Conservation (phyloP, 257 asterid genomes). For the Solanum dulcamara region DNA sequence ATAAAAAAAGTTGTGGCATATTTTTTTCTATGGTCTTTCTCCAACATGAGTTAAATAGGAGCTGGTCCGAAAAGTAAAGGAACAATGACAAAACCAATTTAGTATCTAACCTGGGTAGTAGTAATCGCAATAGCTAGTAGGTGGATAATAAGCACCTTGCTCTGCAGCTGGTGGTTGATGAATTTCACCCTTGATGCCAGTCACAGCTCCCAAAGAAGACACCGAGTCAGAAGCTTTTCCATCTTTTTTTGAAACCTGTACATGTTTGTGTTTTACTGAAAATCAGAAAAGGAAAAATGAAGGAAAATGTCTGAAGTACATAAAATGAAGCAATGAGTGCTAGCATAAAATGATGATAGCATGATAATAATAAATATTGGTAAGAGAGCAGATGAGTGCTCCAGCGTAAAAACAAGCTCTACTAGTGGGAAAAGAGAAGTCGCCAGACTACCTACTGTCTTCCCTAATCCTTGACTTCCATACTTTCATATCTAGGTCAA, state of each 20-base stretch:
- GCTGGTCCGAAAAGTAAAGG: background rate
- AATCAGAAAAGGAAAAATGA: background rate
- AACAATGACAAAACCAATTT: background rate
- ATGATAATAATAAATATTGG: background rate
- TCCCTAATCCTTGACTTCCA: background rate
- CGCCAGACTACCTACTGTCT: background rate
- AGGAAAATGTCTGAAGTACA: background rate
- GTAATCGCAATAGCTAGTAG: slow-evolving; percentile 46
- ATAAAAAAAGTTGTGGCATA: background rate
- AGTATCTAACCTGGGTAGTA: slow-evolving; percentile 48
- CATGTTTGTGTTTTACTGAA: background rate
- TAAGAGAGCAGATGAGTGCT: background rate
- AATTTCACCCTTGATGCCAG: slow-evolving; percentile 24
- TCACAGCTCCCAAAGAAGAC: slow-evolving; percentile 17
- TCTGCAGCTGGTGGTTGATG: slow-evolving; percentile 29
- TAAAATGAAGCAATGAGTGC: background rate
- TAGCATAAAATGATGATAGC: too few relatives aligned
- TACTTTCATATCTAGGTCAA: background rate
- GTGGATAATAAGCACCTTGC: slow-evolving; percentile 43
- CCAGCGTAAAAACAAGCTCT: background rate
- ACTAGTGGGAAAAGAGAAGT: background rate
- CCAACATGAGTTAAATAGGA: background rate
- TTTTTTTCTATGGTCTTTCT: background rate
- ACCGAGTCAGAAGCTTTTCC: slow-evolving; percentile 22
- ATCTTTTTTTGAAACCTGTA: slow-evolving; percentile 34